These are phyloP conservation scores for Tylopilus orsonianus DNA, from an alignment of 1,284 basidiomycete genomes.

Conservation along the genomic window DNA sequence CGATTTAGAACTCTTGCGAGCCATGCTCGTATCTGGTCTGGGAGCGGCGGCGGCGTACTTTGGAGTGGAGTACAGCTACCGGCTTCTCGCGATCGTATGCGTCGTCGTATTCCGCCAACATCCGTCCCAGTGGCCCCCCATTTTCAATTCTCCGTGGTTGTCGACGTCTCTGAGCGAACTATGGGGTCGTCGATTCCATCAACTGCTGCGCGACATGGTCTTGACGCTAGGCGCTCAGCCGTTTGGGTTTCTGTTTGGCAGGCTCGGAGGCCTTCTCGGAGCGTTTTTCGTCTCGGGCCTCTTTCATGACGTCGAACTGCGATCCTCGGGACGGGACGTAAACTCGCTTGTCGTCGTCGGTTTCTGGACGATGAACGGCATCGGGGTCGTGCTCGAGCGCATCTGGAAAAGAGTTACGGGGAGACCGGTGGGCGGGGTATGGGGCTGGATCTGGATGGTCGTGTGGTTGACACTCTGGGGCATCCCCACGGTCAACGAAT, in stretches of 20 bases:
- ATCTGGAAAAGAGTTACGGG: slow-evolving; percentile 43
- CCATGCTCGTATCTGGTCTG: slow-evolving; percentile 41
- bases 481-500: slow-evolving; percentile 48
- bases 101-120: slow-evolving; percentile 37
- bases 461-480: slow-evolving; percentile 49
- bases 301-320: slow-evolving; percentile 54
- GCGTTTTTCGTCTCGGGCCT: slow-evolving; percentile 56
- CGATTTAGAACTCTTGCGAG: slow-evolving; percentile 40
- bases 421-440: slow-evolving; percentile 40
- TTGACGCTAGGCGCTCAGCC: slow-evolving; percentile 34
- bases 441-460: slow-evolving; percentile 50
- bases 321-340: slow-evolving; percentile 53
- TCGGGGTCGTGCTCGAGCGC: slow-evolving; percentile 52
- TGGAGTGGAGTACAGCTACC: slow-evolving; percentile 46
- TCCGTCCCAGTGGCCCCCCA: slow-evolving; percentile 41
- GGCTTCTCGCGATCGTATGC: slow-evolving; percentile 42
- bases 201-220: slow-evolving; percentile 39
- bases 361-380: slow-evolving; percentile 56
- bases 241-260: slow-evolving; percentile 39
- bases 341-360: slow-evolving; percentile 43
- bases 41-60: slow-evolving; percentile 44
- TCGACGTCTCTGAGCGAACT: slow-evolving; percentile 41
- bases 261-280: slow-evolving; percentile 48
- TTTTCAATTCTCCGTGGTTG: slow-evolving; percentile 41
- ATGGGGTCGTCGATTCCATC: slow-evolving; percentile 48